Conservation (phyloP, 2,329 filamentous ascomycete species). For the Xylariaceae sp. region DNA sequence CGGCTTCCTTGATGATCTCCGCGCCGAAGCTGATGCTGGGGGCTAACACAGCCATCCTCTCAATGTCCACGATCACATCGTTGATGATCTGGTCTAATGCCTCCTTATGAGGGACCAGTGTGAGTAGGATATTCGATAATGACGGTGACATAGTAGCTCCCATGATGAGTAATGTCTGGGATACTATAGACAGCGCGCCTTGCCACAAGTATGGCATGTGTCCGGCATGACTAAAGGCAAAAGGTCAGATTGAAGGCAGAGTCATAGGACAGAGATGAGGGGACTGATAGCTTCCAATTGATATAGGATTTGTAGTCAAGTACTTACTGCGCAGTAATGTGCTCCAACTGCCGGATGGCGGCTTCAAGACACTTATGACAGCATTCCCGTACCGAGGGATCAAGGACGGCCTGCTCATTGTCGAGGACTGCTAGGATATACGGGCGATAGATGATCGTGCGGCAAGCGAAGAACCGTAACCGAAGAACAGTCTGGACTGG, state of each 20-base stretch:
- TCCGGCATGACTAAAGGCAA: slow-evolving; percentile 60
- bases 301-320: neutral
- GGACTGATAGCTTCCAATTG: slow-evolving; percentile 11
- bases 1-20: slow-evolving; percentile 76
- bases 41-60: slow-evolving; percentile 67
- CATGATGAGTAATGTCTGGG: slow-evolving; percentile 77
- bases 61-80: slow-evolving; percentile 70
- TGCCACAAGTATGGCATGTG: slow-evolving; percentile 86
- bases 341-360: slow-evolving; percentile 71
- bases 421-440: slow-evolving; percentile 77
- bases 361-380: slow-evolving; percentile 79
- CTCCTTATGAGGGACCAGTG: slow-evolving; percentile 50
- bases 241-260: slow-evolving; percentile 35
- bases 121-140: slow-evolving; percentile 59
- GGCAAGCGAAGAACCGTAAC: slow-evolving; percentile 76
- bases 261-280: neutral
- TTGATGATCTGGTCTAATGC: slow-evolving; percentile 72
- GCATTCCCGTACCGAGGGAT: slow-evolving; percentile 68
- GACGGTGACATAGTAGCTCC: slow-evolving; percentile 75
- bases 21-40: slow-evolving; percentile 71
- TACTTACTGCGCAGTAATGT: slow-evolving; percentile 69
- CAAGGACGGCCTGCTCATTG: slow-evolving; percentile 66
- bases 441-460: slow-evolving; percentile 79
- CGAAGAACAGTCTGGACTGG: slow-evolving; percentile 75
- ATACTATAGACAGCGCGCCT: slow-evolving; percentile 75